Percentiles rank a stretch among this genome's conserved stretches.
phyloP scores from a whole-genome alignment of 2,329 filamentous ascomycete genomes.

The Anisogramma anomala region DNA sequence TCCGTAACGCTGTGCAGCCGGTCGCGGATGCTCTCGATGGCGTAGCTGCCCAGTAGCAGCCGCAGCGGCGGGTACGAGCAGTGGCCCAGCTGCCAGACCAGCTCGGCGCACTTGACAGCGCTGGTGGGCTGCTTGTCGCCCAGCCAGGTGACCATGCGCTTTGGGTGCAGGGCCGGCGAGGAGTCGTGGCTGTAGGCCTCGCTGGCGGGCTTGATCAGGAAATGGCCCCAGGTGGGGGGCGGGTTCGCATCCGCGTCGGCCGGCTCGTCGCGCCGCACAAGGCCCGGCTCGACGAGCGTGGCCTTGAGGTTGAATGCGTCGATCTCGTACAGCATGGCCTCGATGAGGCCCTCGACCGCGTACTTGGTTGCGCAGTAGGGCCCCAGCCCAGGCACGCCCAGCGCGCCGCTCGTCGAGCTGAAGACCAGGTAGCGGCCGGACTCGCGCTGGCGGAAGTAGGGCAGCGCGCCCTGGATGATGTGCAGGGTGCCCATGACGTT shows the following conservation, averaged over 20 bases:
- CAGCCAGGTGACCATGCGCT: conserved; percentile 87
- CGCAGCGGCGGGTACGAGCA: conserved; percentile 86
- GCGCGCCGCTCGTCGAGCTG: conserved; percentile 78
- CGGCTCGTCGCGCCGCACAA: conserved; percentile 77
- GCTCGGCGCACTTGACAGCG: conserved; percentile 81
- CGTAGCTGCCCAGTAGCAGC: conserved; percentile 81
- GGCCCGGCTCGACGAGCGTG: conserved; percentile 81
- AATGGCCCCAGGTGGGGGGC: conserved; percentile 79
- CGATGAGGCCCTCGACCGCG: conserved; percentile 87
- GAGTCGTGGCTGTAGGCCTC: conserved; percentile 68
- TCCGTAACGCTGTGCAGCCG: conserved; percentile 82
- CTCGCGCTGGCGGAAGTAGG: conserved; percentile 69
- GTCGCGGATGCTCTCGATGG: conserved; percentile 91
- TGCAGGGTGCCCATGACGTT: conserved; percentile 95
- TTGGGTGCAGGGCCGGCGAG: conserved; percentile 77
- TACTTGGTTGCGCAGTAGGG: conserved; percentile 97
- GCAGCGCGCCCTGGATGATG: conserved; percentile 79
- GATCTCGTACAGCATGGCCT: conserved; percentile 93
- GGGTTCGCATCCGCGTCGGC: conserved; percentile 38
- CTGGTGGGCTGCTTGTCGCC: conserved; percentile 86
- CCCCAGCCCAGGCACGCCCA: conserved; percentile 86
- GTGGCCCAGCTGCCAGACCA: conserved; percentile 90
- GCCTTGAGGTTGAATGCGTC: conserved; percentile 86
- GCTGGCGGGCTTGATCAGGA: conserved; percentile 76
- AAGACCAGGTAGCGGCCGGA: conserved; percentile 85